Evolutionary conservation across 2,329 filamentous ascomycete genomes (phyloP).

Genomic region (Verticillium albo-atrum): DNA sequence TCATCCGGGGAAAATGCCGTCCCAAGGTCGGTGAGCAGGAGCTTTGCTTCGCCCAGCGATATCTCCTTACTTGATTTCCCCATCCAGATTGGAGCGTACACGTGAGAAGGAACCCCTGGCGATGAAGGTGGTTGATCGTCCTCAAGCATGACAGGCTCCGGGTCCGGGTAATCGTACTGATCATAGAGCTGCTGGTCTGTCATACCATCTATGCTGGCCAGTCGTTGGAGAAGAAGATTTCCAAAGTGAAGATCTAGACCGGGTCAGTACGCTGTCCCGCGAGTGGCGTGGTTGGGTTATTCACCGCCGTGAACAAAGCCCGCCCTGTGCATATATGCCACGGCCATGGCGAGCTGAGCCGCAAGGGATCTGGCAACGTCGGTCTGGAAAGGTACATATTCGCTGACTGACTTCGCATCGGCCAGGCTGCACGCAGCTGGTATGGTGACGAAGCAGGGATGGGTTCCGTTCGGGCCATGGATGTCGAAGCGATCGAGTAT

Average conservation of each 20-base stretch:
- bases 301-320: slow-evolving; percentile 26
- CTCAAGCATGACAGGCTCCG: slow-evolving; percentile 13
- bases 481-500: slow-evolving; percentile 19
- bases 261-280: neutral
- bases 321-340: slow-evolving; percentile 20
- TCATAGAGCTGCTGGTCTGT: slow-evolving; percentile 20
- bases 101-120: slow-evolving; percentile 22
- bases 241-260: slow-evolving; percentile 25
- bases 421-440: slow-evolving; percentile 20
- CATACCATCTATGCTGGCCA: slow-evolving; percentile 12
- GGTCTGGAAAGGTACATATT: slow-evolving; percentile 16
- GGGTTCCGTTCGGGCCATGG: slow-evolving; percentile 21
- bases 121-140: slow-evolving; percentile 13
- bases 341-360: slow-evolving; percentile 22
- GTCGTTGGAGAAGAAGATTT: slow-evolving; percentile 26
- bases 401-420: slow-evolving; percentile 13
- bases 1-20: slow-evolving; percentile 23
- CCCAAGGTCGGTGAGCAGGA: slow-evolving; percentile 27
- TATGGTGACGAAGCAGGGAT: slow-evolving; percentile 20
- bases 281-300: neutral
- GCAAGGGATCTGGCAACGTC: slow-evolving; percentile 20
- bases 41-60: slow-evolving; percentile 15
- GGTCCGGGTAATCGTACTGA: slow-evolving; percentile 16
- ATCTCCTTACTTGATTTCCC: slow-evolving; percentile 25
- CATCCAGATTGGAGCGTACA: slow-evolving; percentile 26